Percentiles rank a stretch among this genome's conserved stretches.
Conservation (phyloP, 2,329 filamentous ascomycete species). For the Tolypocladium pustulatum region DNA sequence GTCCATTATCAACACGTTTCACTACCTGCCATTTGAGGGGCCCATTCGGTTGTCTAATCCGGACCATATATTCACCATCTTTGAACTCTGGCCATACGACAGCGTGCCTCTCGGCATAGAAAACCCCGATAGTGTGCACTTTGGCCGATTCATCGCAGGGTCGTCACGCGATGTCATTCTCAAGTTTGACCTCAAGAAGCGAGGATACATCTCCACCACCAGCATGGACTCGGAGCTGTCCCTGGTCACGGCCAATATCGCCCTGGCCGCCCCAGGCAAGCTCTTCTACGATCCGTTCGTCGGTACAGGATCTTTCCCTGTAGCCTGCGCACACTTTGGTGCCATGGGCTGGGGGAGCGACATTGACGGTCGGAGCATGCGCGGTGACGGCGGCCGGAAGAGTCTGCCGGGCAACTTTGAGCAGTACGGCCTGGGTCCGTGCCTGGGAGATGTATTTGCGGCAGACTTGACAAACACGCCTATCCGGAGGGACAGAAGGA, state of each 20-base stretch:
- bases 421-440: constrained; percentile 62
- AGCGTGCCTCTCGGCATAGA: constrained; percentile 34
- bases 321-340: constrained; percentile 86
- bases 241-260: constrained; percentile 84
- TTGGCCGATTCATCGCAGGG: constrained; percentile 61
- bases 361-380: constrained; percentile 82
- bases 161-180: constrained; percentile 58
- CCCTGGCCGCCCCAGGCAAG: constrained; percentile 70
- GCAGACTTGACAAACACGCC: constrained; percentile 85
- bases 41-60: constrained; percentile 66
- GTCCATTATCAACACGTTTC: constrained; percentile 73
- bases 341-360: constrained; percentile 77
- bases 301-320: constrained; percentile 84
- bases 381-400: constrained; percentile 52
- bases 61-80: constrained; percentile 65
- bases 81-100: constrained; percentile 66
- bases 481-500: constrained; percentile 42
- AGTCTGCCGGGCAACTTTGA: constrained; percentile 61
- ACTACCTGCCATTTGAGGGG: constrained; percentile 67
- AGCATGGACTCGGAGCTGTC: constrained; percentile 95
- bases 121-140: constrained; percentile 51
- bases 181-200: constrained; percentile 84
- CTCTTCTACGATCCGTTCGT: constrained; percentile 93
- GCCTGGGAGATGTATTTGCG: constrained; percentile 69
- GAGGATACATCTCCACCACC: constrained; percentile 87